phyloP scores from a whole-genome alignment of 305 asterid species.

The Solanum hybrid region DNA sequence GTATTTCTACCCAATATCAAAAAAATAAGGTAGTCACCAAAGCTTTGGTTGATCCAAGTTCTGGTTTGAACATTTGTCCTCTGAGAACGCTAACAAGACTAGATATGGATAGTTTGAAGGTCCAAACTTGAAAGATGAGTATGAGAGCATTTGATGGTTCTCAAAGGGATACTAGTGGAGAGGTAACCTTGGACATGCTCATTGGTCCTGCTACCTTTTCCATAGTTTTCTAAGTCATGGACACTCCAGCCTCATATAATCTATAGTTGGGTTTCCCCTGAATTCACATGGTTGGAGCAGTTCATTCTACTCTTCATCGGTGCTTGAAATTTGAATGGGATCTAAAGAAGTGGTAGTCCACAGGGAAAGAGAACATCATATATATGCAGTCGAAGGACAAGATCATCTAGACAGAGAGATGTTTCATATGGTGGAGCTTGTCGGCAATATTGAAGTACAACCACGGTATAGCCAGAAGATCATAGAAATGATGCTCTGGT shows the following conservation, averaged over 20 bases:
- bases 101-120: too few species aligned
- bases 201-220: background rate
- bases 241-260: background rate
- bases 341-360: background rate
- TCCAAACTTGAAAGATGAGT: too few species aligned
- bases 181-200: background rate
- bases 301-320: background rate
- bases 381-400: background rate
- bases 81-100: too few species aligned
- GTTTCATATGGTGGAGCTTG: background rate
- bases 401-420: too few species aligned
- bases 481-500: too few species aligned
- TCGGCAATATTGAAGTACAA: too few species aligned
- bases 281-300: background rate
- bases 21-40: background rate
- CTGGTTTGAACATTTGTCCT: too few species aligned
- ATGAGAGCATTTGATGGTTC: too few species aligned
- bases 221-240: background rate
- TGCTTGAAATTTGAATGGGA: background rate
- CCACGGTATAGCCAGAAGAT: background rate
- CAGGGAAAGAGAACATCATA: background rate
- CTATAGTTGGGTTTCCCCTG: accelerated
- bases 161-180: too few species aligned
- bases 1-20: background rate
- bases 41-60: too few species aligned